Conservation (phyloP, 441 rosid species). For the Gossypium davidsonii region DNA sequence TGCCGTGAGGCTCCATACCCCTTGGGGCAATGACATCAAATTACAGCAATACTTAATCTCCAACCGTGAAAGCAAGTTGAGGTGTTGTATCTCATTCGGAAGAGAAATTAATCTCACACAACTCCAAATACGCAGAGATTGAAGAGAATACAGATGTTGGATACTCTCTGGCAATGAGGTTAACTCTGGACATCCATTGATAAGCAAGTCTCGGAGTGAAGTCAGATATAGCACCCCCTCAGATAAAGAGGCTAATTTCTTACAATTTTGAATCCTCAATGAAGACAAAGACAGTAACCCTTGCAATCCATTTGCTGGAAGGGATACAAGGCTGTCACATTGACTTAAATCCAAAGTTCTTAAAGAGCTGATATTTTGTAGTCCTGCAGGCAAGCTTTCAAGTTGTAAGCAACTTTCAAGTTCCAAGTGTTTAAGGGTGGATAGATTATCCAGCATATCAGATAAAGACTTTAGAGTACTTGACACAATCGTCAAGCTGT, state of each 20-base stretch:
- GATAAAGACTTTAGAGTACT: neutral
- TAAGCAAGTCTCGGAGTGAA: neutral
- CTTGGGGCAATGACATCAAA: neutral
- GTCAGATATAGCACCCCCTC: neutral
- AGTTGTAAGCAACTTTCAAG: fast-evolving
- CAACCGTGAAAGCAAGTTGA: neutral
- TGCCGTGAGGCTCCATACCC: neutral
- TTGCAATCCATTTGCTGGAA: neutral
- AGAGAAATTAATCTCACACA: neutral
- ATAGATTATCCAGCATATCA: neutral
- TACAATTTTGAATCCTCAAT: neutral
- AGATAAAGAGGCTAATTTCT: neutral
- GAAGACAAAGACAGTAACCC: conserved; percentile 2
- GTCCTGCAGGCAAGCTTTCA: conserved; percentile 16
- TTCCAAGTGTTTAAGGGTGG: neutral
- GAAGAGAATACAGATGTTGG: neutral
- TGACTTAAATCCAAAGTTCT: neutral
- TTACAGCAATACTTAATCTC: neutral
- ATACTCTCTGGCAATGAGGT: conserved; percentile 4
- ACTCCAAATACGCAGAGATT: neutral
- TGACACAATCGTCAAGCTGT: neutral
- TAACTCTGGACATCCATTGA: neutral
- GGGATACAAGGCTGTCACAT: neutral
- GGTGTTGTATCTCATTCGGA: neutral
- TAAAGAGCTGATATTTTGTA: neutral